Percentiles rank a stretch among this genome's conserved stretches.
phyloP scores from a whole-genome alignment of 108 stramenopile species.

The Nitzschia sp. region DNA sequence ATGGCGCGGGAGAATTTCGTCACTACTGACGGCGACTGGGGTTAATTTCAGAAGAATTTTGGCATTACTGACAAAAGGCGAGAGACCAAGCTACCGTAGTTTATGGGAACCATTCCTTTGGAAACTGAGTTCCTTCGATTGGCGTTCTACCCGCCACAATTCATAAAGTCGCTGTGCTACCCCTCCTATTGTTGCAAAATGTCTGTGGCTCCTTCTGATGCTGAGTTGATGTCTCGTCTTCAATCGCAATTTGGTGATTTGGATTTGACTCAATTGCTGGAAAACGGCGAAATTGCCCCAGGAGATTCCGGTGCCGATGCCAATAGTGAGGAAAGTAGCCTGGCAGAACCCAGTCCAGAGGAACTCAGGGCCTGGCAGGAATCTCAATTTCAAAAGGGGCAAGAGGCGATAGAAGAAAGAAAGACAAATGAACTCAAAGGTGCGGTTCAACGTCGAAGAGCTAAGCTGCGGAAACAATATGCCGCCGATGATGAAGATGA shows the following conservation, averaged over 20 bases:
- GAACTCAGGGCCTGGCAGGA: slow-evolving; percentile 69
- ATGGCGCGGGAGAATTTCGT: no score
- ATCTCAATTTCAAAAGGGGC: slow-evolving; percentile 57
- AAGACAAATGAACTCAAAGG: slow-evolving; percentile 17
- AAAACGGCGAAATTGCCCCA: slow-evolving; percentile 6
- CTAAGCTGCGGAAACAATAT: background rate
- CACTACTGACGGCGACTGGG: no score
- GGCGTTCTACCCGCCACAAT: no score
- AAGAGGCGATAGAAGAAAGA: slow-evolving; percentile 22
- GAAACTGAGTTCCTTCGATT: no score
- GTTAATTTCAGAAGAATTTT: no score
- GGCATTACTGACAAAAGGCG: no score
- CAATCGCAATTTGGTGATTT: slow-evolving; percentile 68
- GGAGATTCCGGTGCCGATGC: slow-evolving; percentile 18
- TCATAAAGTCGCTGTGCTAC: no score
- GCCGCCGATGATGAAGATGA: slow-evolving; percentile 32
- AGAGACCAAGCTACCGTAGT: no score
- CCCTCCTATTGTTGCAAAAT: no score
- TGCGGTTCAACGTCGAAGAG: slow-evolving; percentile 7
- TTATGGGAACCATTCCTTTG: no score
- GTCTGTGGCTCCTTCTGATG: no score
- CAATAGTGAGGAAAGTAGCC: slow-evolving; percentile 5
- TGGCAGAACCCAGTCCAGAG: slow-evolving; percentile 60
- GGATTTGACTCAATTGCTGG: slow-evolving; percentile 42
- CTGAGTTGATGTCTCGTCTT: slow-evolving; percentile 50